A percentile compares a stretch with the other conserved stretches of the same genome.
phyloP scores from a whole-genome alignment of 306 rosid genomes.

The Betula pendula region DNA sequence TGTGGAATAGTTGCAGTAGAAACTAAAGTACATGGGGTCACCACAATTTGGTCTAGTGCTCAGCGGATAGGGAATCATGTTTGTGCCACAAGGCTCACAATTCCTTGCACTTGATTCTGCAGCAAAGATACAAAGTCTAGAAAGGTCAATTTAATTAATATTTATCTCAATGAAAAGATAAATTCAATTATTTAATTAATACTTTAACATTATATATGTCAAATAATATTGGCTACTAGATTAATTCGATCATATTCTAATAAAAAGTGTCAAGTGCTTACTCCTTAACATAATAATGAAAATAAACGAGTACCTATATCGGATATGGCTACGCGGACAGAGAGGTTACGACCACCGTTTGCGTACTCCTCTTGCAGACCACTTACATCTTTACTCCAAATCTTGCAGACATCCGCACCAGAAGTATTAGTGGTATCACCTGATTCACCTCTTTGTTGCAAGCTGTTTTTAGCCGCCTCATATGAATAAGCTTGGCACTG shows the following conservation, averaged over 20 bases:
- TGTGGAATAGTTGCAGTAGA: constrained; percentile 14
- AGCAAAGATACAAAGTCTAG: constrained; percentile 18
- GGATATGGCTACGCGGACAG: constrained; percentile 8
- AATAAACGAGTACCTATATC: constrained; percentile 47
- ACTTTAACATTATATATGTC: too few species aligned
- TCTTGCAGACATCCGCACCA: background rate
- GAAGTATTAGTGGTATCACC: too few species aligned
- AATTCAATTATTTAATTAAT: too few species aligned
- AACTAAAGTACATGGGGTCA: constrained; percentile 35
- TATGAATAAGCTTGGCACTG: constrained; percentile 42
- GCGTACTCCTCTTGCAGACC: constrained; percentile 26
- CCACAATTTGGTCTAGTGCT: constrained; percentile 47
- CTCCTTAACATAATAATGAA: too few species aligned
- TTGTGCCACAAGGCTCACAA: constrained; percentile 50
- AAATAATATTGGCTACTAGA: too few species aligned
- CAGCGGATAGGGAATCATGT: constrained; percentile 49
- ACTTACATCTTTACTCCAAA: constrained; percentile 21
- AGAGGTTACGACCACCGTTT: background rate
- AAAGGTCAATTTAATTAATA: too few species aligned
- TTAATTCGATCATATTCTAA: too few species aligned
- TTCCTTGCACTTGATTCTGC: constrained; percentile 31
- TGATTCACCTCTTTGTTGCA: background rate
- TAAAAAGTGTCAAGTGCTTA: too few species aligned
- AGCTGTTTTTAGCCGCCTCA: background rate
- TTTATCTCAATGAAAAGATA: too few species aligned